Evolutionary conservation across 108 stramenopile genomes (phyloP), one percentile per base, ranked within the genome.

Genomic region (Pseudonitzschia multiseries): DNA sequence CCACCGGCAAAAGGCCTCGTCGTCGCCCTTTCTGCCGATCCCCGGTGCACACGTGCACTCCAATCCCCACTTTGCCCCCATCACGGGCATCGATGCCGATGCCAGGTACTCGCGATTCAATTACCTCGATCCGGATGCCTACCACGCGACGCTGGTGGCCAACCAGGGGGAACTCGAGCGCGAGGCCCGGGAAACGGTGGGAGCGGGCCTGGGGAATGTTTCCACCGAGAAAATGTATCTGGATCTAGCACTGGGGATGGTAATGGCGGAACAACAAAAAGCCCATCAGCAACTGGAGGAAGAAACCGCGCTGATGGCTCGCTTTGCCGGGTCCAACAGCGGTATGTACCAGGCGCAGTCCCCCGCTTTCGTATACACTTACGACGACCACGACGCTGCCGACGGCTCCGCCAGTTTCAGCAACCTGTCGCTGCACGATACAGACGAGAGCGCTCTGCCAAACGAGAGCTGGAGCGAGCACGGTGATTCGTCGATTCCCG

Each of bases 21-120:
- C 84, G 14, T 73, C 88, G 13, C 91, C 91, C 1, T 93, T 84
- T 73, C 51, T 93, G 42, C 91, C 89, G 31, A 44, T 75, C 13
- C 81, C 62, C 5, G 64, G 60, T 27, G 36, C 33, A 17, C 61
- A 67, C 17, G 61, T 57, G 42, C 78, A 71, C 21, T 56, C 71
- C 0, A 62, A 79, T 26, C 69, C 81, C 4, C 69, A 75, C 54
- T 67, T 77, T 28, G 73, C 72, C 10, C 86, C 86, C 3, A 56
- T 54, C 33, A 14, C 32, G 22, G 56, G 65, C 1, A 63, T 63
- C 24, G 86, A 86, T 66, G 42, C 51, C 14, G 86, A 86, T 73
- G 82, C 82, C 8, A 53, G 6, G 46, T 86, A 68, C 46, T 79
- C 73, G n/a, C 69, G 80, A 42, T 86, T 83, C 68, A 81, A 73